phyloP scores from a whole-genome alignment of 805 yeast species.

The Starmerella geochares region DNA sequence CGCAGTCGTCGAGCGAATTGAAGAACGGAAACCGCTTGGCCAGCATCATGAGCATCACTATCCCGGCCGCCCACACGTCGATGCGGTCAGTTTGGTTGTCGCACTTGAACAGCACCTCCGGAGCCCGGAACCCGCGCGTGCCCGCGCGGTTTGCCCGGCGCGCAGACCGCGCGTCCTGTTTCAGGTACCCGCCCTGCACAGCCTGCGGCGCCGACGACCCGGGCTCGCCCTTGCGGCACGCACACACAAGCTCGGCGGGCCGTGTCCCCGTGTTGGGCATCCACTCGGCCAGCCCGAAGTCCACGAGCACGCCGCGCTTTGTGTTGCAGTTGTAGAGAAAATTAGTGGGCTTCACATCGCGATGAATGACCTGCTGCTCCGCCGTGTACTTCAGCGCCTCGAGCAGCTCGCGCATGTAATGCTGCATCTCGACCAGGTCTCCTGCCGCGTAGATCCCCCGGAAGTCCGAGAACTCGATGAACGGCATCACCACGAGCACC shows the following conservation, averaged over 20 bases:
- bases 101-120: conserved; percentile 82
- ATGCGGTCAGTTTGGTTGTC: conserved; percentile 69
- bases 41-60: conserved; percentile 67
- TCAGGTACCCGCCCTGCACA: conserved; percentile 59
- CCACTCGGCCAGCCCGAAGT: conserved; percentile 83
- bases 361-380: conserved; percentile 65
- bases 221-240: conserved; percentile 17
- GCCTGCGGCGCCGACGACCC: conserved; percentile 26
- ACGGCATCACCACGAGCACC: conserved; percentile 85
- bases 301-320: conserved; percentile 72
- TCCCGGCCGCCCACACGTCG: conserved; percentile 91
- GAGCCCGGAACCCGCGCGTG: conserved; percentile 89
- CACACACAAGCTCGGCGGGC: conserved; percentile 20
- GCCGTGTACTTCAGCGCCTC: conserved; percentile 71
- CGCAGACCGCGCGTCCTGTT: conserved; percentile 78
- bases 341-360: conserved; percentile 85
- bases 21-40: conserved; percentile 83
- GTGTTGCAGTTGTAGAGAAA: conserved; percentile 57
- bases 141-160: conserved; percentile 96
- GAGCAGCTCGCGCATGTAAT: conserved; percentile 69
- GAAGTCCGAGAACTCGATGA: conserved; percentile 82
- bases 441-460: conserved; percentile 74
- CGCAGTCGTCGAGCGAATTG: conserved; percentile 86
- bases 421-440: conserved; percentile 67
- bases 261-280: conserved; percentile 4